phyloP scores from a whole-genome alignment of 2,329 filamentous ascomycete species.

The Trichoderma hamatum region DNA sequence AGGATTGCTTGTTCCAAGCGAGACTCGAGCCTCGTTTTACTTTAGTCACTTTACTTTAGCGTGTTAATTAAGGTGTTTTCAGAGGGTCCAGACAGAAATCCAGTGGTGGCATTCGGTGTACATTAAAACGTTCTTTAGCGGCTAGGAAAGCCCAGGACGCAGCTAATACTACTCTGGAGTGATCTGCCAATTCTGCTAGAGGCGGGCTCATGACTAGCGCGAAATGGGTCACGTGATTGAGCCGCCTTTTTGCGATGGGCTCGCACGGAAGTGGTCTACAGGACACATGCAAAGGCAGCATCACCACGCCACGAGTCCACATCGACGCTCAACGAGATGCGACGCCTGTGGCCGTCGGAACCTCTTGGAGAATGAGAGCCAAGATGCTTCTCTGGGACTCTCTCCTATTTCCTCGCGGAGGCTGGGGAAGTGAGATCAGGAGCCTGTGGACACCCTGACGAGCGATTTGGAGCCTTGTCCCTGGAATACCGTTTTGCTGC shows the following conservation, averaged over 20 bases:
- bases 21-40: too few relatives aligned
- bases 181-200: background rate
- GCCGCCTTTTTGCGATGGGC: constrained; percentile 1
- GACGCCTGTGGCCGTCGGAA: constrained; percentile 9
- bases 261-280: constrained; percentile 18
- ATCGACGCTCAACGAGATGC: constrained; percentile 20
- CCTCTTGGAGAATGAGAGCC: background rate
- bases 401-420: background rate
- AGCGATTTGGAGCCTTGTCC: constrained; percentile 21
- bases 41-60: too few relatives aligned
- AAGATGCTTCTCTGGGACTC: background rate
- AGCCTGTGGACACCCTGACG: constrained; percentile 8
- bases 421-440: background rate
- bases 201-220: background rate
- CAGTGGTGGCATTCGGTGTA: background rate
- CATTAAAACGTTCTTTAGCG: background rate
- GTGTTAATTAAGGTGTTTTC: background rate
- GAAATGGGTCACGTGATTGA: background rate
- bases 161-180: background rate
- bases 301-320: constrained; percentile 17
- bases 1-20: background rate
- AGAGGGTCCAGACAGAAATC: background rate
- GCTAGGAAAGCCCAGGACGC: background rate
- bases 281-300: constrained; percentile 23
- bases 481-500: constrained; percentile 14